These are phyloP conservation scores for Lupinus albus DNA, from an alignment of 306 rosid species.

Conservation along the genomic window DNA sequence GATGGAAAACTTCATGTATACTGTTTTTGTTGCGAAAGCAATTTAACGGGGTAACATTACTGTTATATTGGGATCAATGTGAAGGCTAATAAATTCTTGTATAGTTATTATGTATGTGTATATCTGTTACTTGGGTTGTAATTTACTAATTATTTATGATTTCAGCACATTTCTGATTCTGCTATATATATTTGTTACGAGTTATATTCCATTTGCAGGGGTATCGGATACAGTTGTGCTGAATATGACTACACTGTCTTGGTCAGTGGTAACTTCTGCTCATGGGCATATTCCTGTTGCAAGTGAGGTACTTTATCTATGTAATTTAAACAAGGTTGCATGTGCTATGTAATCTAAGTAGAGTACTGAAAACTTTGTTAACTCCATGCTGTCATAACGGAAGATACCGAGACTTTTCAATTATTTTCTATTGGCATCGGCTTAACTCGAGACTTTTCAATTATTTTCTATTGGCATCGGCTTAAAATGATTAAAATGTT, in stretches of 20 bases:
- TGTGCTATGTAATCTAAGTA: slow-evolving; percentile 21
- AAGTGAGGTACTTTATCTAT: slow-evolving; percentile 68
- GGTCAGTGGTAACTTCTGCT: slow-evolving; percentile 94
- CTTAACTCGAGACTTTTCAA: slow-evolving; percentile 1
- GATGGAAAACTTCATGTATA: neutral
- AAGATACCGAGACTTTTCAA: slow-evolving; percentile 8
- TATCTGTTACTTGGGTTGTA: slow-evolving; percentile 11
- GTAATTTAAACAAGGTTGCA: slow-evolving; percentile 26
- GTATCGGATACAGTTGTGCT: slow-evolving; percentile 80
- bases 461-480: slow-evolving; percentile 26
- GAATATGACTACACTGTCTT: slow-evolving; percentile 90
- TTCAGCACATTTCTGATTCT: slow-evolving; percentile 18
- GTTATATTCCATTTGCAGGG: slow-evolving; percentile 59
- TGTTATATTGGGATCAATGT: slow-evolving; percentile 12
- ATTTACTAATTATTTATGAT: neutral
- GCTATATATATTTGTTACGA: slow-evolving; percentile 6
- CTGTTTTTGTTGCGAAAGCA: neutral
- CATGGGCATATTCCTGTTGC: slow-evolving; percentile 90
- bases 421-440: no score
- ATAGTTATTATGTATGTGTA: slow-evolving; percentile 1
- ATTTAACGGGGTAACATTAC: neutral
- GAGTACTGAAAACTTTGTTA: slow-evolving; percentile 14
- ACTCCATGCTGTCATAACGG: slow-evolving; percentile 9
- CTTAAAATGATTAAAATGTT: slow-evolving; percentile 34
- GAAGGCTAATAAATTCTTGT: slow-evolving; percentile 9